Evolutionary conservation across 306 rosid species (phyloP).

Genomic region (Cyclanthera cordifolia): DNA sequence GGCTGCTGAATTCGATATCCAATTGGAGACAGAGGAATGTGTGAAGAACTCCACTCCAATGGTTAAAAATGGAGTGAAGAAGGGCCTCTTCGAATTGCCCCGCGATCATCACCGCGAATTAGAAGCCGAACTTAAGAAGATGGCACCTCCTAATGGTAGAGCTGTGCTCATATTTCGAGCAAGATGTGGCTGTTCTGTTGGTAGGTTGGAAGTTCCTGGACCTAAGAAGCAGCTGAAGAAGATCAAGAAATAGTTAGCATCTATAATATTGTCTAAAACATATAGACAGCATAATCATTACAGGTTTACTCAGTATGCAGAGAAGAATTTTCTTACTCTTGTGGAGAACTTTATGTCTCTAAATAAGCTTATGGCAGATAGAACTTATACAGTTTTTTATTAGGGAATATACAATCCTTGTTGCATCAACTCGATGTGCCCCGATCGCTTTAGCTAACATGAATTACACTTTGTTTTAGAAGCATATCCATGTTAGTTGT

Average conservation of each 20-base stretch:
- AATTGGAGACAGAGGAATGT: slow-evolving; percentile 89
- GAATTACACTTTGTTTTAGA: neutral
- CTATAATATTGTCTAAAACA: neutral
- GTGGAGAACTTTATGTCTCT: slow-evolving; percentile 37
- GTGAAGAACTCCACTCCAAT: slow-evolving; percentile 52
- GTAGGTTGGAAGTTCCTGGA: slow-evolving; percentile 93
- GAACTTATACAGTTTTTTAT: slow-evolving; percentile 41
- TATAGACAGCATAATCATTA: slow-evolving; percentile 13
- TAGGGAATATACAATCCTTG: slow-evolving; percentile 37
- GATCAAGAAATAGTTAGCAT: slow-evolving; percentile 67
- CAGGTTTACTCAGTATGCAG: slow-evolving; percentile 21
- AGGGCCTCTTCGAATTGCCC: slow-evolving; percentile 70
- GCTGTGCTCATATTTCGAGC: slow-evolving; percentile 74
- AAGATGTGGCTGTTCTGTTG: slow-evolving; percentile 94
- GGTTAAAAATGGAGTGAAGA: slow-evolving; percentile 44
- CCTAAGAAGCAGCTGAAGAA: slow-evolving; percentile 45
- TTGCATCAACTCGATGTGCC: slow-evolving; percentile 15
- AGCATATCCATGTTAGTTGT: neutral
- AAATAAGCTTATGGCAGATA: slow-evolving; percentile 58
- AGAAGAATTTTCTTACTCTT: slow-evolving; percentile 28
- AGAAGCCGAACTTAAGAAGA: slow-evolving; percentile 92
- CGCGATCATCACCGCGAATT: slow-evolving; percentile 81
- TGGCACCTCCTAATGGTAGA: slow-evolving; percentile 88
- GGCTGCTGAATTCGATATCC: slow-evolving; percentile 88
- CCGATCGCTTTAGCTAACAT: neutral